phyloP scores from a whole-genome alignment of 352 stramenopile genomes.

The Saprolegnia parasitica region DNA sequence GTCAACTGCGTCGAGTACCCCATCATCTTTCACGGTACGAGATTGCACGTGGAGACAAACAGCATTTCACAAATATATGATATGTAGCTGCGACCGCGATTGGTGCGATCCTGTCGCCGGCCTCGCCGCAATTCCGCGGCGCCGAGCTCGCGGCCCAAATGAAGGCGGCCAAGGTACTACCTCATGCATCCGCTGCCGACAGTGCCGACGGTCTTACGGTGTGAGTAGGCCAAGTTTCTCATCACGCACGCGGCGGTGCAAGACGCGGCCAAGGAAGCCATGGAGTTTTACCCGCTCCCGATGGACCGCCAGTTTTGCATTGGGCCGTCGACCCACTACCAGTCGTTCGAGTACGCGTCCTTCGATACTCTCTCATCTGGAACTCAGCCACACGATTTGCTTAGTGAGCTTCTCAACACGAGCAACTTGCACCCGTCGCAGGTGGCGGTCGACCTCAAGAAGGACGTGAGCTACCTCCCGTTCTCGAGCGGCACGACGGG shows the following conservation, averaged over 20 bases:
- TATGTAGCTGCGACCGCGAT: slow-evolving; percentile 43
- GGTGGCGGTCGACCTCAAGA: not conserved
- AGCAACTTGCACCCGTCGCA: not conserved
- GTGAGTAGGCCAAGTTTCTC: slow-evolving; percentile 32
- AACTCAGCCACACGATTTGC: not conserved
- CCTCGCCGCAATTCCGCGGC: slow-evolving; percentile 49
- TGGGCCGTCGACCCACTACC: not conserved
- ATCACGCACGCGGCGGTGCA: slow-evolving; percentile 38
- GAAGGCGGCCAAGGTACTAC: slow-evolving; percentile 34
- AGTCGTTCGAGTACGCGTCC: slow-evolving; percentile 36
- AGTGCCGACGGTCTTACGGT: not conserved
- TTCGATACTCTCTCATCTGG: not conserved
- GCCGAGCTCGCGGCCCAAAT: slow-evolving; percentile 41
- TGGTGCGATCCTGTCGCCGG: slow-evolving; percentile 50
- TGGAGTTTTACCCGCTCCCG: slow-evolving; percentile 21
- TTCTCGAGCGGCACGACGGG: slow-evolving; percentile 95
- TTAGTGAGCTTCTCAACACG: not conserved
- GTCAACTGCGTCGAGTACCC: slow-evolving; percentile 57
- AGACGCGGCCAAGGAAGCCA: slow-evolving; percentile 34
- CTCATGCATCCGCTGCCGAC: not conserved
- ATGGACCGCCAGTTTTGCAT: not conserved
- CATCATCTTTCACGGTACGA: slow-evolving; percentile 44
- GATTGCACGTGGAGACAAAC: too few species aligned
- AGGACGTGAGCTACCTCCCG: slow-evolving; percentile 52
- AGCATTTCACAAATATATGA: not conserved